Evolutionary conservation across 208 protist species (phyloP).

Genomic region (Crithidia thermophila): DNA sequence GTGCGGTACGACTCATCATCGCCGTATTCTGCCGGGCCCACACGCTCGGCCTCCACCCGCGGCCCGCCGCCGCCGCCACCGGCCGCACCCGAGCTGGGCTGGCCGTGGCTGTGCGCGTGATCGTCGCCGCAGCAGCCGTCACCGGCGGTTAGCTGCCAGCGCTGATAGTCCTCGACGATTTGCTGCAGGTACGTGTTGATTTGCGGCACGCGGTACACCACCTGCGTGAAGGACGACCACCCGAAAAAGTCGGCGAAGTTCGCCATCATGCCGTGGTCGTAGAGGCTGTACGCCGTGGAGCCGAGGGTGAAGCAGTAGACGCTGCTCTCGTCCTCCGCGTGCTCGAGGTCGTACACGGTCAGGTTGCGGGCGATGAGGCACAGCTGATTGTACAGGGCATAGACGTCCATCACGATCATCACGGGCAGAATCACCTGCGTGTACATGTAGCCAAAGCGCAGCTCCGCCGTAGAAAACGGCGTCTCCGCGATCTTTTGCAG

Average conservation of each 20-base stretch:
- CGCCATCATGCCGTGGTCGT: slow-evolving; percentile 45
- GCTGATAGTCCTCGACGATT: slow-evolving; percentile 53
- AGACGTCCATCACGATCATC: slow-evolving; percentile 38
- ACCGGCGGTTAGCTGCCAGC: slow-evolving; percentile 32
- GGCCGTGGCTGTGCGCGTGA: slow-evolving; percentile 8
- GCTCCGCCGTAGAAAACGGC: slow-evolving; percentile 26
- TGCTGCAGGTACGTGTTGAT: slow-evolving; percentile 55
- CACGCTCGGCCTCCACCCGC: not conserved
- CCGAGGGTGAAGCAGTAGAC: slow-evolving; percentile 75
- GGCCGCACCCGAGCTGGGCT: not conserved
- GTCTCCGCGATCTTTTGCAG: not conserved
- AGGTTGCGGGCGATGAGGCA: slow-evolving; percentile 60
- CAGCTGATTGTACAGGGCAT: slow-evolving; percentile 44
- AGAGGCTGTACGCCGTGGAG: slow-evolving; percentile 62
- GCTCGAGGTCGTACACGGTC: slow-evolving; percentile 67
- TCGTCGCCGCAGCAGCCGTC: slow-evolving; percentile 16
- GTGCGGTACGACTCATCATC: slow-evolving; percentile 7
- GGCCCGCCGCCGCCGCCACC: not conserved
- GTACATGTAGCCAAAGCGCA: slow-evolving; percentile 61
- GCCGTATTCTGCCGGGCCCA: slow-evolving; percentile 7
- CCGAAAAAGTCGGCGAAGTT: slow-evolving; percentile 63
- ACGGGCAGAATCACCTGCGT: slow-evolving; percentile 50
- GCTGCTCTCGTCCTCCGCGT: slow-evolving; percentile 53
- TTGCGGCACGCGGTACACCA: slow-evolving; percentile 52
- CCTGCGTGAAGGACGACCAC: slow-evolving; percentile 33